Conservation (phyloP, 495 filamentous ascomycete species). For the Aspergillus diversus region DNA sequence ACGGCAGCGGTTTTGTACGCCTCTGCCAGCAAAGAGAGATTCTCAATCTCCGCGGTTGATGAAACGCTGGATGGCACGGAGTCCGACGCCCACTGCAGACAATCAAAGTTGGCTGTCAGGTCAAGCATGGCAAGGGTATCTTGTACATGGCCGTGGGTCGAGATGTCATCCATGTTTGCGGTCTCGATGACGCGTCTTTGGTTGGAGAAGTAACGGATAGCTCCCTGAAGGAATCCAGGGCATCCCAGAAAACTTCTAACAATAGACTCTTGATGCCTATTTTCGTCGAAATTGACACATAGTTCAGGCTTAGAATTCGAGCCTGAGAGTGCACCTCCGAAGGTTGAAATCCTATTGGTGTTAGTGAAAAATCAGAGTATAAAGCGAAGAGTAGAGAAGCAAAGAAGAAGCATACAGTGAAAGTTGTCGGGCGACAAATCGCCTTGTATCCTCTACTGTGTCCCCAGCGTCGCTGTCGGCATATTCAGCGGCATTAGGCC, state of each 20-base stretch:
- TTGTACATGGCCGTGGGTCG: conserved; percentile 11
- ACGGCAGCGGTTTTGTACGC: conserved; percentile 25
- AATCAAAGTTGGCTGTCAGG: conserved; percentile 24
- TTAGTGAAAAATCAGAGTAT: background rate
- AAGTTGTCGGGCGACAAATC: conserved; percentile 36
- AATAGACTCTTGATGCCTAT: conserved; percentile 25
- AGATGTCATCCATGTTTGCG: background rate
- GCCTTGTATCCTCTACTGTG: conserved; percentile 34
- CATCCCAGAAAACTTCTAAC: conserved; percentile 32
- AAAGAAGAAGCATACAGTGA: conserved; percentile 25
- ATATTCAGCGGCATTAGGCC: conserved; percentile 7
- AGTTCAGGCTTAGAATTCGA: conserved; percentile 27
- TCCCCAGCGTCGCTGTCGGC: conserved; percentile 16
- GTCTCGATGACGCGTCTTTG: conserved; percentile 21
- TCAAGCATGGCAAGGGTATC: conserved; percentile 18
- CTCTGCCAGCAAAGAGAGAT: conserved; percentile 8
- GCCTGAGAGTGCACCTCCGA: conserved; percentile 41
- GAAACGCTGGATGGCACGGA: conserved; percentile 32
- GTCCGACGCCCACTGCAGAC: conserved; percentile 23
- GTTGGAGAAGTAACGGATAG: conserved; percentile 28
- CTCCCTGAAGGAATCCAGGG: conserved; percentile 25
- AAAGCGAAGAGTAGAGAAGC: background rate
- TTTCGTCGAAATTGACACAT: conserved; percentile 5
- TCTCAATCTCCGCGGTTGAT: conserved; percentile 11
- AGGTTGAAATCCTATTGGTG: conserved; percentile 35